phyloP scores from a whole-genome alignment of 768 basidiomycete genomes.

The Hemileccinum impolitum region DNA sequence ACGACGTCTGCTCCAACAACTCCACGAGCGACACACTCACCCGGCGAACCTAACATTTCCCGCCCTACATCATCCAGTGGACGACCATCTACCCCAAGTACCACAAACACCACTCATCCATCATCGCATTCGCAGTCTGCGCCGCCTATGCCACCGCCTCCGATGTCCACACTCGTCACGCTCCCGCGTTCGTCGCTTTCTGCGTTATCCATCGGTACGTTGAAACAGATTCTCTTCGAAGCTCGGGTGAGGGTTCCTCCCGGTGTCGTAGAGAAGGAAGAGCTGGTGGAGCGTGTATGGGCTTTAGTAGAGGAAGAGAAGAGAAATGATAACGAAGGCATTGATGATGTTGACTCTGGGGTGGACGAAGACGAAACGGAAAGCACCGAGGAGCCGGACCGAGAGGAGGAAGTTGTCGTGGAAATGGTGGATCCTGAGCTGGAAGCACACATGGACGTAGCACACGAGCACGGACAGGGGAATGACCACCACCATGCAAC shows the following conservation, averaged over 20 bases:
- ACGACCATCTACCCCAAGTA: conserved; percentile 6
- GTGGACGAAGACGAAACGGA: conserved; percentile 31
- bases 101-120: conserved; percentile 6
- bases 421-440: conserved; percentile 18
- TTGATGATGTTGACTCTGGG: conserved; percentile 6
- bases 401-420: conserved; percentile 13
- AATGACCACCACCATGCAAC: not conserved
- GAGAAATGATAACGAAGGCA: conserved; percentile 46
- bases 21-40: conserved; percentile 8
- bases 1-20: conserved; percentile 21
- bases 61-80: conserved; percentile 22
- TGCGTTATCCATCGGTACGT: conserved; percentile 59
- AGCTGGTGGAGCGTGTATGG: conserved; percentile 70
- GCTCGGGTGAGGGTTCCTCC: conserved; percentile 64
- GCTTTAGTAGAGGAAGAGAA: conserved; percentile 62
- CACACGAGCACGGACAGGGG: conserved; percentile 2
- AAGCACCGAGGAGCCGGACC: conserved; percentile 18
- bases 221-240: conserved; percentile 77
- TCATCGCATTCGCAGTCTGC: conserved; percentile 32
- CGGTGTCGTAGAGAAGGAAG: conserved; percentile 76
- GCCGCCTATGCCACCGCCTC: conserved; percentile 39
- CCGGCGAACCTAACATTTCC: not conserved
- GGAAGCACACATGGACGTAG: conserved; percentile 4
- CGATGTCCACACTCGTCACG: conserved; percentile 61
- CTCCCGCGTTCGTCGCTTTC: conserved; percentile 57